Evolutionary conservation across 2,329 filamentous ascomycete genomes (phyloP).

Genomic region (Zymoseptoria brevis): DNA sequence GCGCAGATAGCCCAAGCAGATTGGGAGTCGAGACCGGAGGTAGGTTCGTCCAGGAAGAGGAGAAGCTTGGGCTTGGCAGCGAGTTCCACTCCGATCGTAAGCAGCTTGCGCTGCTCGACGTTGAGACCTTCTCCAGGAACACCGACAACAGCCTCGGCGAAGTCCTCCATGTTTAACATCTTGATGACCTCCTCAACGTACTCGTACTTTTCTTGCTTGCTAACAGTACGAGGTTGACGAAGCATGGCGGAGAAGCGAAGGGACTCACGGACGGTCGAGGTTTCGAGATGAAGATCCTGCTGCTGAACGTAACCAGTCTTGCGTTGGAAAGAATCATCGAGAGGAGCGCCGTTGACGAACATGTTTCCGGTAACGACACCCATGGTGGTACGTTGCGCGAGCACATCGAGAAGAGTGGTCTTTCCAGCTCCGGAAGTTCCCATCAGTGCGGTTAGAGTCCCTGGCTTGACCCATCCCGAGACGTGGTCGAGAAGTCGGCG

Average conservation of each 20-base stretch:
- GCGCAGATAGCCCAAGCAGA: conserved; percentile 56
- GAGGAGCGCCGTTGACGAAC: conserved; percentile 53
- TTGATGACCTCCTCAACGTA: conserved; percentile 59
- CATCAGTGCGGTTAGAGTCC: conserved; percentile 24
- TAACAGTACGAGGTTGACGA: conserved; percentile 48
- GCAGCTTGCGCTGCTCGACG: conserved; percentile 54
- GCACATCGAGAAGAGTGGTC: conserved; percentile 49
- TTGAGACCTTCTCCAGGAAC: conserved; percentile 54
- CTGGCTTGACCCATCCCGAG: conserved; percentile 49
- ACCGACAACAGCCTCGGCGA: conserved; percentile 55
- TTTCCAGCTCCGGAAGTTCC: conserved; percentile 46
- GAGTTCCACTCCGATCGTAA: conserved; percentile 48
- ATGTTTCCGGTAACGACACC: conserved; percentile 60
- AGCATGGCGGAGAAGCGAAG: conserved; percentile 51
- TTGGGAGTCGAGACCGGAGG: conserved; percentile 55
- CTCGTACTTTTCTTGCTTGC: conserved; percentile 49
- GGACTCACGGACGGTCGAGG: conserved; percentile 49
- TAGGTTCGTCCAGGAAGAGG: conserved; percentile 55
- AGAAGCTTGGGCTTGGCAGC: conserved; percentile 48
- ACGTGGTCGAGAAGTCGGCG: conserved; percentile 49
- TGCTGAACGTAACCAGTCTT: conserved; percentile 63
- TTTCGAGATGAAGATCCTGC: conserved; percentile 53
- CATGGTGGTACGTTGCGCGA: conserved; percentile 51
- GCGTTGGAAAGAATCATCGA: conserved; percentile 53
- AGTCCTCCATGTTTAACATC: conserved; percentile 60